These are phyloP conservation scores for Ustilago tritici DNA, from an alignment of 1,284 basidiomycete genomes.

Conservation along the genomic window DNA sequence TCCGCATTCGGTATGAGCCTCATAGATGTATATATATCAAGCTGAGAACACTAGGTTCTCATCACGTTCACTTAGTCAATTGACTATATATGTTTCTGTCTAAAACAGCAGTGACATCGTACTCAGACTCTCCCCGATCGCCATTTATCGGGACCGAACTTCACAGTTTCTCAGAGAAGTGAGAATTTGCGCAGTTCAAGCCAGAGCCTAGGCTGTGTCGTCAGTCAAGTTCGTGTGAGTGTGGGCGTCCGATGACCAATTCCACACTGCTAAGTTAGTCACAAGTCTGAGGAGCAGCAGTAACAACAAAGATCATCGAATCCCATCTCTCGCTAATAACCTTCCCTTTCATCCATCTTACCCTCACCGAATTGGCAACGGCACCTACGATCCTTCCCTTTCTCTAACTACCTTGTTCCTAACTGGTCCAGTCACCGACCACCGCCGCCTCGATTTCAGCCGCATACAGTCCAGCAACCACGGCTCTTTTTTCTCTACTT, in stretches of 20 bases:
- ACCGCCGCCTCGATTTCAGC: background rate
- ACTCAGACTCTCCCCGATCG: too few species aligned
- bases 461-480: background rate
- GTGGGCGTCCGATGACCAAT: conserved; percentile 8
- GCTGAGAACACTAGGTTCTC: too few species aligned
- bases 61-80: too few species aligned
- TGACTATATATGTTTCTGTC: too few species aligned
- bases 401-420: background rate
- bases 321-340: background rate
- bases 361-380: background rate
- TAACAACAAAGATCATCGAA: background rate
- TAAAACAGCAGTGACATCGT: too few species aligned
- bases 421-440: background rate
- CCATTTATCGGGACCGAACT: too few species aligned
- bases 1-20: too few species aligned
- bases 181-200: conserved; percentile 3
- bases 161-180: background rate
- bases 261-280: background rate
- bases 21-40: too few species aligned
- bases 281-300: background rate
- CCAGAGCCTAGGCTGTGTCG: background rate
- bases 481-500: background rate
- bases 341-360: conserved; percentile 7
- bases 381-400: background rate
- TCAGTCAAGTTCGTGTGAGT: conserved; percentile 1